These are phyloP conservation scores for Apophysomyces trapeziformis DNA, from an alignment of 371 early-diverging fungal genomes.

Conservation along the genomic window DNA sequence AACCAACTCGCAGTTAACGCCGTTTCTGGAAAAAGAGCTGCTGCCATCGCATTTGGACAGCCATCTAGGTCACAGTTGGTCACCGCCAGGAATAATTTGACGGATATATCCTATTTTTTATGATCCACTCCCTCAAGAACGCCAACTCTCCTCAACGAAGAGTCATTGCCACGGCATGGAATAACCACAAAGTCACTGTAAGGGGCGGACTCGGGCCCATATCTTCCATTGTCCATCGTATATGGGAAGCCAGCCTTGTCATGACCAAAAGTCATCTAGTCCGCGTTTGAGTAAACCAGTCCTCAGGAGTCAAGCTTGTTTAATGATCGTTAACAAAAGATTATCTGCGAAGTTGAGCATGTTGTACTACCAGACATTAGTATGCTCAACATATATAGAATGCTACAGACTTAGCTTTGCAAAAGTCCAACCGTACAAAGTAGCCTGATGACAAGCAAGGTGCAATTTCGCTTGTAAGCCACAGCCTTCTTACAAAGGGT, in stretches of 20 bases:
- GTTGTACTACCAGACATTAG: background rate
- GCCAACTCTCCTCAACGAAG: background rate
- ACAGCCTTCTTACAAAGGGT: background rate
- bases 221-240: background rate
- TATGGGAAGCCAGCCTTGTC: conserved; percentile 1
- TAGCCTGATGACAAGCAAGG: background rate
- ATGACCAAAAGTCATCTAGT: background rate
- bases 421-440: background rate
- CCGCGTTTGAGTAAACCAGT: background rate
- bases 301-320: background rate
- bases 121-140: background rate
- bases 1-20: too few relatives aligned
- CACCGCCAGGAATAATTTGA: background rate
- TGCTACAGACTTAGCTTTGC: background rate
- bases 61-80: background rate
- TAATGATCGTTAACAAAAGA: background rate
- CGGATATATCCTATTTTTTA: background rate
- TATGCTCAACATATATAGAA: background rate
- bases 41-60: background rate
- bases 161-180: background rate
- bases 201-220: background rate
- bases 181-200: background rate
- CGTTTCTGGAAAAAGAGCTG: background rate
- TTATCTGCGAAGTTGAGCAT: background rate
- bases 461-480: conserved; percentile 1